Percentiles rank a stretch among this genome's conserved stretches.
Conservation (phyloP, 2,329 filamentous ascomycete species). For the Hypomyces perniciosus region DNA sequence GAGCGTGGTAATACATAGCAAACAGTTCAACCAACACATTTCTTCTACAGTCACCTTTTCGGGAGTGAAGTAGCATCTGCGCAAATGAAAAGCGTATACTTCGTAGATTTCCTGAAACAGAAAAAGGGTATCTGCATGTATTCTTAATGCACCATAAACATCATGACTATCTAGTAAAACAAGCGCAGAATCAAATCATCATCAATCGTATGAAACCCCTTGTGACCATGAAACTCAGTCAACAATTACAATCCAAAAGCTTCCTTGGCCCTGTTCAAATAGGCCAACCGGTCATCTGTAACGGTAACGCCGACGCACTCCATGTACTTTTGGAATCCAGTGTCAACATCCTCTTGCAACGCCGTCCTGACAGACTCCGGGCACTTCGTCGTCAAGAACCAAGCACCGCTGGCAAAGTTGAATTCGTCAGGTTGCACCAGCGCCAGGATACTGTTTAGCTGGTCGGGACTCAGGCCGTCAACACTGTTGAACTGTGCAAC, state of each 20-base stretch:
- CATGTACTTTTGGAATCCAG: constrained; percentile 42
- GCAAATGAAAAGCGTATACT: no score
- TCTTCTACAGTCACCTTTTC: no score
- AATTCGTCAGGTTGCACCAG: constrained; percentile 43
- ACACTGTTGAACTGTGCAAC: constrained; percentile 23
- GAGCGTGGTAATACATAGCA: no score
- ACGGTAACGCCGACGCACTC: constrained; percentile 37
- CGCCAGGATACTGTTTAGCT: constrained; percentile 36
- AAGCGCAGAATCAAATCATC: no score
- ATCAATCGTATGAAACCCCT: neutral
- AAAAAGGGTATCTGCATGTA: no score
- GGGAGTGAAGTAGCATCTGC: no score
- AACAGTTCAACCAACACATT: no score
- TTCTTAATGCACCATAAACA: no score
- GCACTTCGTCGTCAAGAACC: constrained; percentile 46
- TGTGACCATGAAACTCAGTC: neutral
- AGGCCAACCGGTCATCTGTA: constrained; percentile 29
- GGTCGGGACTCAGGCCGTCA: constrained; percentile 23
- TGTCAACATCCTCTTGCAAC: constrained; percentile 34
- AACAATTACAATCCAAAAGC: constrained; percentile 35
- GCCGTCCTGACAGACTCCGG: constrained; percentile 22
- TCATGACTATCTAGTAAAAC: no score
- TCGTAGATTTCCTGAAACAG: no score
- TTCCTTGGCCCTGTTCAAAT: constrained; percentile 41
- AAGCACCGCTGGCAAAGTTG: constrained; percentile 49